Percentiles rank a stretch among this genome's conserved stretches.
phyloP scores from a whole-genome alignment of 2,329 filamentous ascomycete species.

The Fusarium fracticaudum region DNA sequence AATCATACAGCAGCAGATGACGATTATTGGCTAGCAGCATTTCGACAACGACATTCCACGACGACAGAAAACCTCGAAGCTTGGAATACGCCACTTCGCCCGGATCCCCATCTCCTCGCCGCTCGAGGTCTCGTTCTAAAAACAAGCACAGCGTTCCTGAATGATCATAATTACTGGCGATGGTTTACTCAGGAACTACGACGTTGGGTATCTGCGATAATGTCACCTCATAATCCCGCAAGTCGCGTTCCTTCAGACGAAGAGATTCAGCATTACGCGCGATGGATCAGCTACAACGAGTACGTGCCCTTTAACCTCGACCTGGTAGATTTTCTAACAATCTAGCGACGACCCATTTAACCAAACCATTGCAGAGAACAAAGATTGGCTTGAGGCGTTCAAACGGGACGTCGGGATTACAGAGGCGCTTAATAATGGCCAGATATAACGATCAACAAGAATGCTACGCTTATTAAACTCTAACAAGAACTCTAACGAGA shows the following conservation, averaged over 20 bases:
- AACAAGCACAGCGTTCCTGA: conserved; percentile 30
- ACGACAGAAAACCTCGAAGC: background rate
- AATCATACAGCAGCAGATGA: conserved; percentile 38
- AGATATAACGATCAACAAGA: background rate
- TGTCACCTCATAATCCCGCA: conserved; percentile 39
- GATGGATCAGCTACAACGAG: conserved; percentile 43
- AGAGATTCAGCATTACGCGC: conserved; percentile 42
- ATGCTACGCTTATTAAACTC: background rate
- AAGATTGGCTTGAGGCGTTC: conserved; percentile 38
- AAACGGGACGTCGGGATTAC: conserved; percentile 38
- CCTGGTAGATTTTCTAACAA: background rate
- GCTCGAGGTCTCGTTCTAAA: conserved; percentile 26
- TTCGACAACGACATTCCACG: conserved; percentile 34
- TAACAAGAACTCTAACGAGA: background rate
- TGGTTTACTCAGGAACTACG: conserved; percentile 36
- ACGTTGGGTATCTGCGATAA: conserved; percentile 39
- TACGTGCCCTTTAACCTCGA: background rate
- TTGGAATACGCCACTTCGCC: background rate
- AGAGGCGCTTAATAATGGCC: background rate
- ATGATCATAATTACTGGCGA: conserved; percentile 39
- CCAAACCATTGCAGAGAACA: conserved; percentile 40
- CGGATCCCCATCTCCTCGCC: conserved; percentile 14
- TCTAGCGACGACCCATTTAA: conserved; percentile 42
- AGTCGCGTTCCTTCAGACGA: conserved; percentile 36
- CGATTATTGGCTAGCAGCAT: conserved; percentile 35